These are phyloP conservation scores for Pleurotus djamor DNA, from an alignment of 768 basidiomycete genomes.

Conservation along the genomic window DNA sequence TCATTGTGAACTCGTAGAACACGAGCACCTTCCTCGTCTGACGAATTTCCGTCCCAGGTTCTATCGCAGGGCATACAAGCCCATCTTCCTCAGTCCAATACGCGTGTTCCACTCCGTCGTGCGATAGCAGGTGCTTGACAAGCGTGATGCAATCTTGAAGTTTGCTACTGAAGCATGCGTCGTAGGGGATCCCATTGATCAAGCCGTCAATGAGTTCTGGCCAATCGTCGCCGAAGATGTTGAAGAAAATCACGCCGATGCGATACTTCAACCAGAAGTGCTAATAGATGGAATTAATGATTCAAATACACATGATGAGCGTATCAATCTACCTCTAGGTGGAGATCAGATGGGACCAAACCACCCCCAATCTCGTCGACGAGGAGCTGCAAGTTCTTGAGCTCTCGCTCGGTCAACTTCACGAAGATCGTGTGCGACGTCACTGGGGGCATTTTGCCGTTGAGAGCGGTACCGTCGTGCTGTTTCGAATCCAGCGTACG, in stretches of 20 bases:
- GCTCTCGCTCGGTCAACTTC: not conserved
- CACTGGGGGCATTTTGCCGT: not conserved
- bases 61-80: not conserved
- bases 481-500: not conserved
- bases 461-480: not conserved
- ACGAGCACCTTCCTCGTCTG: conserved; percentile 4
- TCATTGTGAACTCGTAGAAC: conserved; percentile 10
- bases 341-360: not conserved
- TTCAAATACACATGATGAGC: too few species aligned
- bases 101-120: not conserved
- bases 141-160: not conserved
- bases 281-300: too few species aligned
- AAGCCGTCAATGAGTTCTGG: not conserved
- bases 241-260: not conserved
- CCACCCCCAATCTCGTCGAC: not conserved
- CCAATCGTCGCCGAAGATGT: not conserved
- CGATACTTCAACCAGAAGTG: not conserved
- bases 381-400: not conserved
- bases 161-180: not conserved
- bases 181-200: not conserved
- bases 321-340: not conserved
- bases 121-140: not conserved
- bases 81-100: not conserved
- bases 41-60: too few species aligned
- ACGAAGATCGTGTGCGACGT: not conserved